Evolutionary conservation across 129 eudicot genomes (phyloP).

Genomic region (Saussurea involucrata): DNA sequence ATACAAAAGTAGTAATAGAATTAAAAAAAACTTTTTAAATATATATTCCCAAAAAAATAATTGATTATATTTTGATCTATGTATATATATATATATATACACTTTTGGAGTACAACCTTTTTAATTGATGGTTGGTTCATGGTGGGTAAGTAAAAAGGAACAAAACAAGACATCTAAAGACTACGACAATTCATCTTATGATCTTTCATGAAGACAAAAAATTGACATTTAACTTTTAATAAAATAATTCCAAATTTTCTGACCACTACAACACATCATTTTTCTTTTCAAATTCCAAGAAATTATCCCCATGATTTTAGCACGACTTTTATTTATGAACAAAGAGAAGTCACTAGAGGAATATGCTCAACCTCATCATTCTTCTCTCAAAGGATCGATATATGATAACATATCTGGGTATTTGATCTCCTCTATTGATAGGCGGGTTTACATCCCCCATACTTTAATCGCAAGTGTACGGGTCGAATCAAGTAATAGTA

Average conservation of each 20-base stretch:
- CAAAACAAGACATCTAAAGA: constrained; percentile 3
- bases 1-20: not conserved
- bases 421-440: not conserved
- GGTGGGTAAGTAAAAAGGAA: constrained; percentile 21
- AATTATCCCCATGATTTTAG: constrained; percentile 10
- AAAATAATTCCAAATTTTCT: constrained; percentile 8
- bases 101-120: not conserved
- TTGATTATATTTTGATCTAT: no score
- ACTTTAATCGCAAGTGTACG: no score
- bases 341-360: constrained; percentile 13
- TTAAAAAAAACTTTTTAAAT: not conserved
- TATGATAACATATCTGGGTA: constrained; percentile 4
- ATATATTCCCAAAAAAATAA: not conserved
- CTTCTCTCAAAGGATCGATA: not conserved
- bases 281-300: constrained; percentile 20
- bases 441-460: no score
- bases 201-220: constrained; percentile 19
- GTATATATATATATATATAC: no score
- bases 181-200: constrained; percentile 9
- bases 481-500: no score
- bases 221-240: constrained; percentile 13
- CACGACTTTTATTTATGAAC: constrained; percentile 7
- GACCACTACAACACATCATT: constrained; percentile 29
- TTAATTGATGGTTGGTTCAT: constrained; percentile 18
- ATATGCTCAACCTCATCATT: constrained; percentile 13